Base-by-base conservation (phyloP, 345 rosid species). In the Melaleuca alternifolia region DNA sequence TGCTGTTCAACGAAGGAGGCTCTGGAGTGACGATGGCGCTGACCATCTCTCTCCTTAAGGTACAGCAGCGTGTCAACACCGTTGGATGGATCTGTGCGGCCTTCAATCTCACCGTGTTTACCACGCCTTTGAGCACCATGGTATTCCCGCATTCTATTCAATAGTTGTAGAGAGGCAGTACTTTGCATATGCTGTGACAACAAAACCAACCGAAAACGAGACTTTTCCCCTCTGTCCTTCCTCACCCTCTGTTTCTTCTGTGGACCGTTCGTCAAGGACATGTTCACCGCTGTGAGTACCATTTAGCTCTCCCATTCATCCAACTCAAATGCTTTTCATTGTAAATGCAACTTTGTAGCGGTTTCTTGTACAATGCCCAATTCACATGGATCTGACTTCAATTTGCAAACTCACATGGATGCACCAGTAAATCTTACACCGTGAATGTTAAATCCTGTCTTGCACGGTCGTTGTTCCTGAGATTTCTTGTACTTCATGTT, bases 61-160 rank as follows among this genome's bases (percentile, higher is more conserved):
- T 90, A 41, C 54, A 53, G 28, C 82, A 90, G 41, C 94, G 97
- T 2, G 87, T 93, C 50, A 71, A 90, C 2, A 87, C 91, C 61
- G 91, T 97, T 28, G 99, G 98, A 76, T 97, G 97, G 98, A 90
- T 92, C 50, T 96, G 98, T 86, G 94, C 95, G 88, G 92, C 91
- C 79, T 94, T 92, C 54, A 92, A 92, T 85, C 83, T 96, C 10
- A 94, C 92, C 4, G 96, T 92, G 14, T 97, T 94, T 86, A 95
- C 94, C 54, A 93, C 99, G 24, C 99, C 98, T 37, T 91, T 97
- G 56, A 92, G 92, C 89, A 94, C 95, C 89, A 93, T 96, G 97
- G 98, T 97, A 85, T 16, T 76, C 50, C 46, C 6, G 3, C 15
- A 53, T 54, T 44, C 46, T 21, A 23, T 14, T 10, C 14, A 24